A percentile compares a stretch with the other conserved stretches of the same genome.
Evolutionary conservation across 306 rosid species (phyloP).

Genomic region (Prunus campanulata): DNA sequence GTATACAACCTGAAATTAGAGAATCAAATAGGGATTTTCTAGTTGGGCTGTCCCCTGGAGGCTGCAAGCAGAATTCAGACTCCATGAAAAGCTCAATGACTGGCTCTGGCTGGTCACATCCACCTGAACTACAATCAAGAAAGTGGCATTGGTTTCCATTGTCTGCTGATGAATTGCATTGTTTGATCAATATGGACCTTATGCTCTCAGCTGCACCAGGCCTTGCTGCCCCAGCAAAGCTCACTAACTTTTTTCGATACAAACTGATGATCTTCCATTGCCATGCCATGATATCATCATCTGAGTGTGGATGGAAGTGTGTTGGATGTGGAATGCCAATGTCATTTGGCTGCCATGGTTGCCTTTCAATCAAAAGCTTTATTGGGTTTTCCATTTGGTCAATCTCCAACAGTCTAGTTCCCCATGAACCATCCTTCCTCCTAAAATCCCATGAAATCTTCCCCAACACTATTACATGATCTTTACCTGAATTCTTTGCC

Average conservation of each 20-base stretch:
- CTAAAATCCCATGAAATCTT: conserved; percentile 85
- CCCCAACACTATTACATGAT: conserved; percentile 72
- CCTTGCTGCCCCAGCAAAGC: conserved; percentile 66
- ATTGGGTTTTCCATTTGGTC: conserved; percentile 61
- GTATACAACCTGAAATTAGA: conserved; percentile 64
- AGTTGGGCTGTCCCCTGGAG: conserved; percentile 78
- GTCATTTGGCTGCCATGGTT: conserved; percentile 76
- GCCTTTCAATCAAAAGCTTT: conserved; percentile 73
- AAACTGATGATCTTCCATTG: conserved; percentile 50
- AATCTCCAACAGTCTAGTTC: conserved; percentile 57
- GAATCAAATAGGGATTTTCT: conserved; percentile 78
- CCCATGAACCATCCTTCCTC: conserved; percentile 51
- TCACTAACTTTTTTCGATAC: conserved; percentile 34
- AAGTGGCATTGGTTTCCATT: conserved; percentile 39
- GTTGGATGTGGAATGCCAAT: conserved; percentile 78
- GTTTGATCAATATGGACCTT: conserved; percentile 53
- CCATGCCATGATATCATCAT: conserved; percentile 54
- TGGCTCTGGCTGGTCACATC: conserved; percentile 45
- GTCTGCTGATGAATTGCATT: conserved; percentile 35
- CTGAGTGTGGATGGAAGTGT: conserved; percentile 69
- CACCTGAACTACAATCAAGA: conserved; percentile 43
- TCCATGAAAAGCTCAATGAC: conserved; percentile 52
- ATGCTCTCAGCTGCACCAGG: conserved; percentile 44
- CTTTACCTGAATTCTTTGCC: conserved; percentile 55
- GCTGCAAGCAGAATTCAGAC: conserved; percentile 79